phyloP scores from a whole-genome alignment of 108 stramenopile genomes.

The Cylindrotheca closterium region DNA sequence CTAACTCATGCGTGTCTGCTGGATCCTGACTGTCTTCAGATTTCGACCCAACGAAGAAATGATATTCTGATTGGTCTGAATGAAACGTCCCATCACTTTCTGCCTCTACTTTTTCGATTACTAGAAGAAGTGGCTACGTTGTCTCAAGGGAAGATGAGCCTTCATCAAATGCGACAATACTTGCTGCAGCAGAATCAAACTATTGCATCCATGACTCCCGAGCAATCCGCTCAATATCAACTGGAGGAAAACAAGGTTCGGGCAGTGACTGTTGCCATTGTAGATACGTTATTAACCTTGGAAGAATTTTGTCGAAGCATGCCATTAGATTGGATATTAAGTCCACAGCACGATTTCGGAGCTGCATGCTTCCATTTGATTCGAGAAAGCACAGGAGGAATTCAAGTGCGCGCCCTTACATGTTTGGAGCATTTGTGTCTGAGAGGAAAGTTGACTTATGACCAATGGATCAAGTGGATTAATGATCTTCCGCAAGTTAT shows the following conservation, averaged over 20 bases:
- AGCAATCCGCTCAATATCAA: constrained; percentile 62
- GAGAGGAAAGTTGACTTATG: constrained; percentile 67
- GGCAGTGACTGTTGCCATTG: constrained; percentile 44
- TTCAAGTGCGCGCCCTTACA: constrained; percentile 63
- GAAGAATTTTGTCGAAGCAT: constrained; percentile 82
- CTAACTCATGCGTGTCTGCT: not conserved
- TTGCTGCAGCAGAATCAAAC: constrained; percentile 58
- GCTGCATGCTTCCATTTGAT: constrained; percentile 74
- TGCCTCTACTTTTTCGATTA: constrained; percentile 66
- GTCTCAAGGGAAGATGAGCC: constrained; percentile 46
- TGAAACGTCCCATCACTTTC: constrained; percentile 69
- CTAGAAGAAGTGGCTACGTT: constrained; percentile 63
- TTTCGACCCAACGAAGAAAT: constrained; percentile 80
- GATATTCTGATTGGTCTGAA: constrained; percentile 86
- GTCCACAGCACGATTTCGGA: constrained; percentile 51
- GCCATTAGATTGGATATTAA: constrained; percentile 81
- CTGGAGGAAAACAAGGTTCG: constrained; percentile 40
- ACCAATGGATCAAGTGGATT: constrained; percentile 70
- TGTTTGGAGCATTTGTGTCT: constrained; percentile 71
- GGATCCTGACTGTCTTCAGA: constrained; percentile 30
- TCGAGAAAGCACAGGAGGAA: constrained; percentile 59
- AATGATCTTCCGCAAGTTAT: constrained; percentile 65
- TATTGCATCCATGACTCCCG: constrained; percentile 62
- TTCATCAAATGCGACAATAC: constrained; percentile 69
- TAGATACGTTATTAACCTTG: constrained; percentile 64